These are phyloP conservation scores for Myriangium duriaei DNA, from an alignment of 2,329 filamentous ascomycete genomes.

Conservation along the genomic window DNA sequence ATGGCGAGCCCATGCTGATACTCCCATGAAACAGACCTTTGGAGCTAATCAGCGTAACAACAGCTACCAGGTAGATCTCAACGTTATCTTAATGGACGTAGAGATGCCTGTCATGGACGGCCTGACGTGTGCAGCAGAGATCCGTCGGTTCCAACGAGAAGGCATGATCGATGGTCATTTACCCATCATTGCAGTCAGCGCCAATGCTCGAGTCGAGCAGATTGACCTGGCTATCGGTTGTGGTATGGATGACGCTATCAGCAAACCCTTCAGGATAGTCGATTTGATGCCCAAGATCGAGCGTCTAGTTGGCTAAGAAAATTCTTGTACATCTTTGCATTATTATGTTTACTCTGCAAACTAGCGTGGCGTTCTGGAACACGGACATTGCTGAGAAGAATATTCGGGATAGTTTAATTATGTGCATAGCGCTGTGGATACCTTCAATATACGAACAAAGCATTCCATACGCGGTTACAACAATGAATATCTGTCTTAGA, in stretches of 20 bases:
- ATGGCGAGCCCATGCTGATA: slow-evolving; percentile 9
- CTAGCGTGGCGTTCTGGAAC: too few relatives aligned
- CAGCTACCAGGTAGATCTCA: slow-evolving; percentile 12
- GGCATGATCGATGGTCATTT: slow-evolving; percentile 52
- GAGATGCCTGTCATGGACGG: slow-evolving; percentile 81
- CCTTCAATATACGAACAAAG: too few relatives aligned
- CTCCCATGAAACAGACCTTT: slow-evolving; percentile 5
- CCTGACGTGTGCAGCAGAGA: slow-evolving; percentile 56
- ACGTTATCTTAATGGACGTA: slow-evolving; percentile 62
- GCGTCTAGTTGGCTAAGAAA: neutral
- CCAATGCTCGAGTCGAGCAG: slow-evolving; percentile 64
- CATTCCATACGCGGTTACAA: too few relatives aligned
- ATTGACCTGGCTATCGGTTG: slow-evolving; percentile 57
- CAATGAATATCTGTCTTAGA: too few relatives aligned
- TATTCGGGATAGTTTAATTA: too few relatives aligned
- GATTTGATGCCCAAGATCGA: slow-evolving; percentile 12
- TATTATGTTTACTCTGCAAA: too few relatives aligned
- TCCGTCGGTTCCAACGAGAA: slow-evolving; percentile 52
- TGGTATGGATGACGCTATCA: slow-evolving; percentile 43
- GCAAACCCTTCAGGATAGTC: slow-evolving; percentile 12
- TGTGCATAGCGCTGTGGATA: too few relatives aligned
- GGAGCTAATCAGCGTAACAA: neutral
- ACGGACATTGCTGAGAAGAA: too few relatives aligned
- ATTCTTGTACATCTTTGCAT: too few relatives aligned
- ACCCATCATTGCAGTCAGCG: slow-evolving; percentile 67